Percentiles rank a stretch among this genome's conserved stretches.
Evolutionary conservation across 2,329 filamentous ascomycete species (phyloP).

Genomic region (Pseudocercospora crystallina): DNA sequence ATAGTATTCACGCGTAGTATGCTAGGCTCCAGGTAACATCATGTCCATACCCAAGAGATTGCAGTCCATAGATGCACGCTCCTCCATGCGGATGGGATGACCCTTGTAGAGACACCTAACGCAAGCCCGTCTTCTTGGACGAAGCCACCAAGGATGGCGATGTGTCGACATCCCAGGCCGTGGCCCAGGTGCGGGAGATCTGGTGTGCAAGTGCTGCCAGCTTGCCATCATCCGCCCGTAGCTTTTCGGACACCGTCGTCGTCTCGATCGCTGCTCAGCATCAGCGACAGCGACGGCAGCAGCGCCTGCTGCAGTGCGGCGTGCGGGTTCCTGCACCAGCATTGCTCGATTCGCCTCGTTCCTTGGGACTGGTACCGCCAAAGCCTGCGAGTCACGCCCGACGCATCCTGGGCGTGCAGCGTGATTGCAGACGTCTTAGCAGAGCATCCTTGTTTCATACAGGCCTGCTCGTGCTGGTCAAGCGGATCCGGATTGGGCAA

Average conservation of each 20-base stretch:
- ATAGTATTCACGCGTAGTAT: conserved; percentile 21
- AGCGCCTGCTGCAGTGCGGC: neutral
- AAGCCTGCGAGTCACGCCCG: conserved; percentile 16
- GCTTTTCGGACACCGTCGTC: conserved; percentile 7
- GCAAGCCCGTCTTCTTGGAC: conserved; percentile 23
- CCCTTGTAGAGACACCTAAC: conserved; percentile 18
- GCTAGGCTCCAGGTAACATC: conserved; percentile 19
- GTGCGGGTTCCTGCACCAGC: conserved; percentile 1
- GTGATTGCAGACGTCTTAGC: conserved; percentile 12
- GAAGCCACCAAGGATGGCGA: conserved; percentile 14
- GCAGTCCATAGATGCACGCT: conserved; percentile 26
- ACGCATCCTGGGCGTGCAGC: conserved; percentile 10
- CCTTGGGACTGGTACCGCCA: neutral
- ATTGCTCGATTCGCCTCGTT: conserved; percentile 3
- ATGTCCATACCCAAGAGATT: conserved; percentile 21
- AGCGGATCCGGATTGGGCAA: conserved; percentile 2
- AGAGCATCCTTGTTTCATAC: conserved; percentile 16
- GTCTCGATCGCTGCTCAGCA: conserved; percentile 1
- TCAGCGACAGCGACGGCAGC: neutral
- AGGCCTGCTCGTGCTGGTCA: neutral
- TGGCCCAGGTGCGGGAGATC: conserved; percentile 18
- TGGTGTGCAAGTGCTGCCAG: conserved; percentile 9
- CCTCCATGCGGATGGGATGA: conserved; percentile 21
- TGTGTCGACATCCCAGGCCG: conserved; percentile 15
- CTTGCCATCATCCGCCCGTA: neutral